Evolutionary conservation across 148 eudicot species (phyloP).

Genomic region (Silene conica): DNA sequence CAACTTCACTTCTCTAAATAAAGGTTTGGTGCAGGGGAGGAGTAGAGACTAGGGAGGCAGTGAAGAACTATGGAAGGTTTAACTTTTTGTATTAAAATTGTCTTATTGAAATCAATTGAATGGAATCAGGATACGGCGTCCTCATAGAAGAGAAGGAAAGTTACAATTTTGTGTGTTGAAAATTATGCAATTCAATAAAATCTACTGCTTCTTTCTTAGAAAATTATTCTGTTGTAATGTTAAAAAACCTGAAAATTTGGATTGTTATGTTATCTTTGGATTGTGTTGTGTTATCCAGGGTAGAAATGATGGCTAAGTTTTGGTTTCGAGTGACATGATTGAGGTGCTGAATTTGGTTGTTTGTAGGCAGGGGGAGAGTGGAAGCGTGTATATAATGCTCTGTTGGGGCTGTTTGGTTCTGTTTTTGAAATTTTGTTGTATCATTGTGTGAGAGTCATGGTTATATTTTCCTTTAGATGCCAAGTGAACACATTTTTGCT

Average conservation of each 20-base stretch:
- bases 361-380: too few relatives aligned
- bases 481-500: background rate
- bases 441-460: background rate
- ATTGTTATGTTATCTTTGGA: too few relatives aligned
- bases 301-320: too few relatives aligned
- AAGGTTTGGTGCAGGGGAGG: background rate
- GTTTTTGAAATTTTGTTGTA: background rate
- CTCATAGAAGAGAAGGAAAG: background rate
- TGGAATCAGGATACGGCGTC: background rate
- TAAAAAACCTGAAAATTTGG: too few relatives aligned
- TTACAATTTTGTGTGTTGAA: background rate
- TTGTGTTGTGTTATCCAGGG: too few relatives aligned
- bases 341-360: too few relatives aligned
- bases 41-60: background rate
- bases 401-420: background rate
- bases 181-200: background rate
- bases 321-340: too few relatives aligned
- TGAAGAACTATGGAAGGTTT: background rate
- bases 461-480: background rate
- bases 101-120: background rate
- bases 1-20: background rate
- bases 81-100: background rate
- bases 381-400: background rate
- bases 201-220: too few relatives aligned
- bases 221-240: too few relatives aligned